Evolutionary conservation across 116 monocot genomes (phyloP).

Genomic region (Iris pallida): DNA sequence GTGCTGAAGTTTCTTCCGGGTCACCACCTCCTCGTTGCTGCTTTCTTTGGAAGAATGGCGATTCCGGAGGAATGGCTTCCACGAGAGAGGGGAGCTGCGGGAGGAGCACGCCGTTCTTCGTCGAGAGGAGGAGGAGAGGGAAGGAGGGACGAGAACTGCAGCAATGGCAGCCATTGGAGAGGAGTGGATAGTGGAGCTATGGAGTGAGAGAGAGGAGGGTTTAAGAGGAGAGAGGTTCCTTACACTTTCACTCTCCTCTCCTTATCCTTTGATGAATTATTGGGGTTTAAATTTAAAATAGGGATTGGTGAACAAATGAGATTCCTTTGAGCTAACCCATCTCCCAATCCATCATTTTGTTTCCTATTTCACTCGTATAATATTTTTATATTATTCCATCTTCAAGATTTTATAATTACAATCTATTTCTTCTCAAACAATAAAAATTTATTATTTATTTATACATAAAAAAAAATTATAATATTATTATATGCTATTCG

Average conservation of each 20-base stretch:
- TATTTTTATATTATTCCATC: too few species aligned
- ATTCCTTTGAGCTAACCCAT: too few species aligned
- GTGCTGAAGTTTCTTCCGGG: neutral
- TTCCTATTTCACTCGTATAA: too few species aligned
- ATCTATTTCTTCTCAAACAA: too few species aligned
- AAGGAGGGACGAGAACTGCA: slow-evolving; percentile 25
- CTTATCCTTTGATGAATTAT: too few species aligned
- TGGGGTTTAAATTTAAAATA: too few species aligned
- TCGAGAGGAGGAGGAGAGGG: slow-evolving; percentile 21
- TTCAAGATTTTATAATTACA: too few species aligned
- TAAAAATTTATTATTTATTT: too few species aligned
- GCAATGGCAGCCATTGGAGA: slow-evolving; percentile 18
- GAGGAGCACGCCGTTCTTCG: slow-evolving; percentile 18
- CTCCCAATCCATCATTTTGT: too few species aligned
- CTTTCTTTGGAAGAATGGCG: neutral
- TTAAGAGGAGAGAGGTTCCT: neutral
- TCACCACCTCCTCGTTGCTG: slow-evolving; percentile 11
- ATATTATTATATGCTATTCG: too few species aligned
- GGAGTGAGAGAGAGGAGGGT: neutral
- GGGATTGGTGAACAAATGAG: too few species aligned
- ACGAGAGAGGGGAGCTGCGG: slow-evolving; percentile 8
- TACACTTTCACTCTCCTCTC: neutral
- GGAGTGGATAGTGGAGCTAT: neutral
- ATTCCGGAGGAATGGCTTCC: slow-evolving; percentile 7
- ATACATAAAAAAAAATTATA: too few species aligned